Percentiles rank a stretch among this genome's conserved stretches.
Conservation (phyloP, 768 basidiomycete species). For the Calvatia gigantea region DNA sequence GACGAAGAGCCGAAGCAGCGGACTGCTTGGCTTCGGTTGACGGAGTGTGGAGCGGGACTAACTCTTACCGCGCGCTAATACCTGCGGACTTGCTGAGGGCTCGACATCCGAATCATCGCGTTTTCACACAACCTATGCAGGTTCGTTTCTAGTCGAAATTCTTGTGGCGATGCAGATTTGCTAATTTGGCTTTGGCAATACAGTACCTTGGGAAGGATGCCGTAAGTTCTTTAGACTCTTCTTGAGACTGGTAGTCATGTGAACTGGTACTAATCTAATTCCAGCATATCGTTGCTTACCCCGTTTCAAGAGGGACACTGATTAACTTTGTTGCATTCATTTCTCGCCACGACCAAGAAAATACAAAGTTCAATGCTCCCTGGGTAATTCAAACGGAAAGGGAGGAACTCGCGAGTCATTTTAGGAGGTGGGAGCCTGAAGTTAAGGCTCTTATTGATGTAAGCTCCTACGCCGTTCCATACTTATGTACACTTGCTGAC, state of each 20-base stretch:
- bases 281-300: constrained; percentile 62
- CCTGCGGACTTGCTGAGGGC: constrained; percentile 42
- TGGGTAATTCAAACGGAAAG: constrained; percentile 48
- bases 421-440: constrained; percentile 57
- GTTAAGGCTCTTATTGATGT: constrained; percentile 56
- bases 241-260: not conserved
- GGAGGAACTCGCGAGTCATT: constrained; percentile 41
- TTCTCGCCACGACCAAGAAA: constrained; percentile 47
- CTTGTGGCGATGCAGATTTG: not conserved
- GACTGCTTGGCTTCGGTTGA: constrained; percentile 41
- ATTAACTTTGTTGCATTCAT: constrained; percentile 65
- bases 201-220: constrained; percentile 58
- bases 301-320: constrained; percentile 51
- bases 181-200: not conserved
- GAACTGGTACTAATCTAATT: not conserved
- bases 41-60: constrained; percentile 56
- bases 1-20: constrained; percentile 33
- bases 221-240: constrained; percentile 26
- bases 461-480: constrained; percentile 12
- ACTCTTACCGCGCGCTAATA: constrained; percentile 60
- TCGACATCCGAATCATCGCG: constrained; percentile 43
- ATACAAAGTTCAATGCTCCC: constrained; percentile 42
- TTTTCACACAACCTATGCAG: constrained; percentile 43
- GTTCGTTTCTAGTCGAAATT: constrained; percentile 26
- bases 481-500: not conserved